Evolutionary conservation across 2,329 filamentous ascomycete genomes (phyloP), one percentile per base, ranked within the genome.

Genomic region (Calonectria crousiana): DNA sequence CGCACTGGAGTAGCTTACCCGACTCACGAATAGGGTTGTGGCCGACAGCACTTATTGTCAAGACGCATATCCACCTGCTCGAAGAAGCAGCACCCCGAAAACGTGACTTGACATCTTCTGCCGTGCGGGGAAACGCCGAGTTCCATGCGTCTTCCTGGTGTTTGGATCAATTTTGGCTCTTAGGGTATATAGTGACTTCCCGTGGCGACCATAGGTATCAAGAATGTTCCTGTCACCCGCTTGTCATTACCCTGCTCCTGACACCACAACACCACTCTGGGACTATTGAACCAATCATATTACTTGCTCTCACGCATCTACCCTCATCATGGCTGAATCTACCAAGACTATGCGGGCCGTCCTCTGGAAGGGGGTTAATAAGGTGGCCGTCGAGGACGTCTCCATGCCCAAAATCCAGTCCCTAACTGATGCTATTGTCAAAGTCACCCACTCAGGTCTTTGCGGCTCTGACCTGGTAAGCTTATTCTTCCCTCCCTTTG

Each of bases 211-310:
- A 18, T 41, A 16, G 16, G 16, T 38, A 16, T 14, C 36, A 38
- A 18, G 4, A 1, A 6, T 47, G 2, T 9, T n/a, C 41, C 8
- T 47, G 2, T 4, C 10, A 34, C 20, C 2, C 3, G 20, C 0
- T 47, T 47, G 20, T 47, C 41, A 41, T n/a, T n/a, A 20, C 6
- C 41, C 20, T n/a, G 18, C 20, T 47, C 41, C n/a, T n/a, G 18
- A 47, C 41, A 47, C 10, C 9, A 18, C 20, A 11, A n/a, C 38
- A 9, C 41, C 41, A 11, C 8, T n/a, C 41, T n/a, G 20, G 41
- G 11, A 47, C 18, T 10, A 6, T 18, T 47, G 20, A 47, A n/a
- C 20, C 41, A 47, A n/a, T n/a, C 41, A 47, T 3, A 9, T 47
- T 4, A 1, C 20, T 47, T 47, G 10, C 41, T 47, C 20, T n/a